phyloP scores from a whole-genome alignment of 2,329 filamentous ascomycete species.

The Cladosporium velox region DNA sequence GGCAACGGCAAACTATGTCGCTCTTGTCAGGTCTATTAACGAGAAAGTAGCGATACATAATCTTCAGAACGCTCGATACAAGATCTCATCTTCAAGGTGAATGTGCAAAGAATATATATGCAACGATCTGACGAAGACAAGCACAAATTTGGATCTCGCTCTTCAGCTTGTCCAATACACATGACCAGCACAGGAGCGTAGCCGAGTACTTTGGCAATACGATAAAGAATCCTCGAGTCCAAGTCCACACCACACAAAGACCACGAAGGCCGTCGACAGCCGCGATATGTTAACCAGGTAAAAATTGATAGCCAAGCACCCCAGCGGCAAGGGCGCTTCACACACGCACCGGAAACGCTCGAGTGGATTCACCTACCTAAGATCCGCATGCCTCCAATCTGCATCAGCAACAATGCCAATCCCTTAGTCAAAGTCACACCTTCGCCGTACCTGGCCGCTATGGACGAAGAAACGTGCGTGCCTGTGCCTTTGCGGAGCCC shows the following conservation, averaged over 20 bases:
- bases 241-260: neutral
- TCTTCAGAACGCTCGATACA: neutral
- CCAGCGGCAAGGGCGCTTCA: neutral
- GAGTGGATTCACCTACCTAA: neutral
- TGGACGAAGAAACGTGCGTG: neutral
- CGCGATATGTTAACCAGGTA: neutral
- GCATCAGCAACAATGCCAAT: neutral
- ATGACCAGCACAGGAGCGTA: neutral
- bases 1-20: neutral
- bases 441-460: constrained; percentile 1
- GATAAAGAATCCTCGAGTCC: neutral
- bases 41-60: neutral
- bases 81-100: neutral
- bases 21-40: neutral
- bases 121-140: neutral
- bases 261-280: neutral
- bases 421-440: neutral
- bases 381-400: neutral
- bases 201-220: neutral
- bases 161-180: neutral
- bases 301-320: neutral
- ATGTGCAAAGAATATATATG: neutral
- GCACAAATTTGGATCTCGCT: neutral
- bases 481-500: constrained; percentile 10
- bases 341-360: neutral